Conservation (phyloP, 305 asterid genomes). For the Fraxinus angustifolia region DNA sequence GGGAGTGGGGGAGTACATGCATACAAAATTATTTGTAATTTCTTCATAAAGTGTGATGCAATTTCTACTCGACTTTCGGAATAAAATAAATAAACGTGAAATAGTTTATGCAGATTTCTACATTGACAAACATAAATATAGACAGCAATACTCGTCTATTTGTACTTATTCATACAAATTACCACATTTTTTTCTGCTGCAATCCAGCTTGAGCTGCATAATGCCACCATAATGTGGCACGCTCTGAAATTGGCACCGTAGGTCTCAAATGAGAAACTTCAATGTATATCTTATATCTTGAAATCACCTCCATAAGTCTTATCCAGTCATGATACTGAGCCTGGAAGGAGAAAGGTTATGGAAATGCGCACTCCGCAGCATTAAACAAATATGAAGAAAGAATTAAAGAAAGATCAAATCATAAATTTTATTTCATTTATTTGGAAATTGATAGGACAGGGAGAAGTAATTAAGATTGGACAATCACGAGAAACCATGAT, state of each 20-base stretch:
- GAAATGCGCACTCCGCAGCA: constrained; percentile 14
- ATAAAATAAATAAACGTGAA: constrained; percentile 8
- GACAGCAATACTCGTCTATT: constrained; percentile 1
- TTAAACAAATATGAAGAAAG: constrained; percentile 5
- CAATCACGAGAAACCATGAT: background rate
- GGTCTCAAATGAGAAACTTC: constrained; percentile 95
- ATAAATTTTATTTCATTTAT: background rate
- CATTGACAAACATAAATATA: background rate
- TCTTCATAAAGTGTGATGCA: too few relatives aligned
- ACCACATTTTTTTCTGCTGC: constrained; percentile 90
- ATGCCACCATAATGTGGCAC: constrained; percentile 81
- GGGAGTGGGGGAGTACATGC: background rate
- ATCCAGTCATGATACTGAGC: constrained; percentile 99
- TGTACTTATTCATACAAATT: constrained; percentile 29
- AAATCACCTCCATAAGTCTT: constrained; percentile 89
- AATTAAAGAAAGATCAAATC: constrained; percentile 1
- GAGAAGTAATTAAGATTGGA: background rate
- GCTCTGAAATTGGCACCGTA: constrained; percentile 60
- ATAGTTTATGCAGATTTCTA: background rate
- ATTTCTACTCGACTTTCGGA: background rate
- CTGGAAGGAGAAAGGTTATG: constrained; percentile 39
- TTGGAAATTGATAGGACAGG: background rate
- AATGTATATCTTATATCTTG: constrained; percentile 68
- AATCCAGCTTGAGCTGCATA: constrained; percentile 90
- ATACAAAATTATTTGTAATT: too few relatives aligned